These are phyloP conservation scores for Aspergillus puulaauensis DNA, from an alignment of 2,329 filamentous ascomycete genomes.

Conservation along the genomic window DNA sequence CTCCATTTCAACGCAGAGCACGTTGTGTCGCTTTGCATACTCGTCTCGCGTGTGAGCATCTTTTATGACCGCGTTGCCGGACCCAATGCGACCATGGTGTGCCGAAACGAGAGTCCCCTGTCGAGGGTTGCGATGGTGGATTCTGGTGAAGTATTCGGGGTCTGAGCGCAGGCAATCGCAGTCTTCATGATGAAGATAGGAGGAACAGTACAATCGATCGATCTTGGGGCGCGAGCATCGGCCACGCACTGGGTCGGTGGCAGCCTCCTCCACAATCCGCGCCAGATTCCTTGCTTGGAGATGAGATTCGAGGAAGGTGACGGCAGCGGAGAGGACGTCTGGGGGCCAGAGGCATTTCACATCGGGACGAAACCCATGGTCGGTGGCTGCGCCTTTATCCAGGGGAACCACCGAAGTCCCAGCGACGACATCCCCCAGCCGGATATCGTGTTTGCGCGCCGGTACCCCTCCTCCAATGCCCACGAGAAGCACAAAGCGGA, in stretches of 20 bases:
- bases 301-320: neutral
- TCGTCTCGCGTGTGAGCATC: neutral
- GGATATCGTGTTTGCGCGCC: neutral
- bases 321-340: neutral
- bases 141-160: neutral
- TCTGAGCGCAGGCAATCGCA: too few relatives aligned
- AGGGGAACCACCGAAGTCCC: neutral
- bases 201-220: too few relatives aligned
- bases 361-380: neutral
- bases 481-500: neutral
- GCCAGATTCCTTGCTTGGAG: neutral
- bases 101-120: neutral
- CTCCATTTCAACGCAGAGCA: neutral
- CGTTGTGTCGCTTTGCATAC: too few relatives aligned
- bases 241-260: neutral
- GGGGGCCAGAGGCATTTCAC: neutral
- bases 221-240: neutral
- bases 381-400: neutral
- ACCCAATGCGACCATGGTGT: neutral
- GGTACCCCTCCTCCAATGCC: neutral
- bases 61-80: neutral
- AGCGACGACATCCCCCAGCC: neutral
- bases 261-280: neutral
- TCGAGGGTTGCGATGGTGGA: too few relatives aligned
- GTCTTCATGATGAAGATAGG: too few relatives aligned